A percentile compares a stretch with the other conserved stretches of the same genome.
Conservation (phyloP, 305 asterid species). For the Stenogyne calaminthoides region DNA sequence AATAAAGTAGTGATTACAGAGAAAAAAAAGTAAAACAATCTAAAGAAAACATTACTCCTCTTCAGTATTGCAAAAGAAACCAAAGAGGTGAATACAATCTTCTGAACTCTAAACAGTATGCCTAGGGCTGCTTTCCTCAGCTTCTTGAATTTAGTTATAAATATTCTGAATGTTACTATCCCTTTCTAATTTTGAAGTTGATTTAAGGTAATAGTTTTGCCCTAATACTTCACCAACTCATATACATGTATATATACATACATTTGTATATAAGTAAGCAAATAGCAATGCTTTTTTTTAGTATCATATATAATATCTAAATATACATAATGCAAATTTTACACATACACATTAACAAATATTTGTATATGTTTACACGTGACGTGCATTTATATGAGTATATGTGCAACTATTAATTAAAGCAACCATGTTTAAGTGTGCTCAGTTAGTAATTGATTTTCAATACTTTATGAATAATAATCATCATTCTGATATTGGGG, state of each 20-base stretch:
- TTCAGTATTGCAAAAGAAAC: background rate
- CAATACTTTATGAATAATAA: background rate
- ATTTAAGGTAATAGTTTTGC: background rate
- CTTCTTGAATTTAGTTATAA: background rate
- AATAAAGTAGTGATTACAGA: background rate
- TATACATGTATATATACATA: no score
- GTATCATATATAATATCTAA: background rate
- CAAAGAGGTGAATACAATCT: background rate
- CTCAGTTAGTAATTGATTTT: background rate
- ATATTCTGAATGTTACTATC: background rate
- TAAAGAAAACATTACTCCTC: background rate
- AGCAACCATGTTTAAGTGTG: background rate
- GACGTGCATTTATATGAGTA: background rate
- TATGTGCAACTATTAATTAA: background rate
- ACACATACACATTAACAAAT: background rate
- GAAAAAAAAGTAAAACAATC: slow-evolving; percentile 22
- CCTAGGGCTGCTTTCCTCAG: no score
- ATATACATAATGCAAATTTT: background rate
- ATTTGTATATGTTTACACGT: background rate
- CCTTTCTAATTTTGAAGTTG: background rate
- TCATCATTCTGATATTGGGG: background rate
- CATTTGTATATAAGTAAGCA: background rate
- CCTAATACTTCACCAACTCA: background rate
- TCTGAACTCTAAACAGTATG: background rate
- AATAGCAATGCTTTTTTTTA: background rate